Conservation (phyloP, 441 rosid species). For the Mallotus japonicus region DNA sequence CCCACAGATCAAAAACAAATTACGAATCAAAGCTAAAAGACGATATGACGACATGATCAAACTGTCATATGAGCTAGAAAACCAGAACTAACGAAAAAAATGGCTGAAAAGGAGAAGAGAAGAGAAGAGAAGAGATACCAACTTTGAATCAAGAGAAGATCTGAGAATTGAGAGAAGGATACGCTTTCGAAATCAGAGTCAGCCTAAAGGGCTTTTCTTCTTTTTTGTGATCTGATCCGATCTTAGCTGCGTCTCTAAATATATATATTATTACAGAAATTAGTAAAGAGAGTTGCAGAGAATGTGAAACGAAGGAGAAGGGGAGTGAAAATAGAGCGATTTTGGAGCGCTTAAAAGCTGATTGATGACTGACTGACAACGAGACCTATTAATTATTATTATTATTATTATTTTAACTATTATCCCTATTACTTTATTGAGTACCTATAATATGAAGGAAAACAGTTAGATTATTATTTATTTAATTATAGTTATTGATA, state of each 20-base stretch:
- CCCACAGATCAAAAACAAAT: background rate
- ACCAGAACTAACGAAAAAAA: background rate
- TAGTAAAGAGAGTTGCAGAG: background rate
- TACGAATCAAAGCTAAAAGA: background rate
- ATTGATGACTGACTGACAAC: too few species aligned
- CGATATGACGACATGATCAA: background rate
- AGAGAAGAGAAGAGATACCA: too few species aligned
- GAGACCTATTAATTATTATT: too few species aligned
- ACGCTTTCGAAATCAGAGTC: too few species aligned
- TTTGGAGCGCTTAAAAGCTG: too few species aligned
- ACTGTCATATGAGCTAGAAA: background rate
- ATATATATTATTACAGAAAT: too few species aligned
- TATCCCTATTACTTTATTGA: too few species aligned
- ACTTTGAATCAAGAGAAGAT: slow-evolving; percentile 11
- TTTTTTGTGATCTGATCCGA: slow-evolving; percentile 10
- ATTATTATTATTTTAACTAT: too few species aligned
- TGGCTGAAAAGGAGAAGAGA: background rate
- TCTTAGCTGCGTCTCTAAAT: background rate
- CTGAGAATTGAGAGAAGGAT: slow-evolving; percentile 5
- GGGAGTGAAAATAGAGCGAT: background rate
- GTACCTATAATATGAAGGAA: too few species aligned
- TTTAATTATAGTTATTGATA: too few species aligned
- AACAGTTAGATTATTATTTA: too few species aligned
- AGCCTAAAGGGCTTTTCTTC: too few species aligned
- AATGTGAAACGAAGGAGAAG: background rate